Base-by-base conservation (phyloP, 225 moss, liverwort and hornwort genomes). In the Polytrichum formosum region DNA sequence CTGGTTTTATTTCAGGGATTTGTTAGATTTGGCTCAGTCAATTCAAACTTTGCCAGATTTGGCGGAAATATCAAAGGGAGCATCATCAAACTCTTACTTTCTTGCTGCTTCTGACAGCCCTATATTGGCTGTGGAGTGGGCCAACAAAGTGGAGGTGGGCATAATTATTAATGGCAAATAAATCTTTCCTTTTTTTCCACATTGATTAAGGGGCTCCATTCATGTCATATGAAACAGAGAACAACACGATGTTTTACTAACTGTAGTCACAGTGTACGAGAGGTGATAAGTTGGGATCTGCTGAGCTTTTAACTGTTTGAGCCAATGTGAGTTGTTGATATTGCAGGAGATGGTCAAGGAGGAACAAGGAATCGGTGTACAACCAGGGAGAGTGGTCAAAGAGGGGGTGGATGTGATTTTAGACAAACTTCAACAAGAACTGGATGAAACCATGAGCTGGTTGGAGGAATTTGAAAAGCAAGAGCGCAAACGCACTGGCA, bases 401-500 rank as follows among this genome's bases (percentile, higher is more conserved):
- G 65, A 63, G 69, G 90, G 90, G 46, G 75, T 78, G 53, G 90
- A 90, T 75, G 37, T 65, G 37, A 56, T 54, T 29, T 67, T 90
- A 70, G 90, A 90, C 76, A 55, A 66, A 73, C 81, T 85, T 73
- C 81, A 83, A 61, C 55, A 72, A 23, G 71, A 78, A 59, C 79
- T 90, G 65, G 77, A 72, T 56, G 75, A 79, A 59, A 80, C 65
- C 64, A 54, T 83, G 62, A 72, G 71, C 59, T 79, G 77, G 83
- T 78, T 90, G 66, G 73, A 77, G 61, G 77, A 64, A 9, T 88
- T 80, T 76, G 79, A 90, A 70, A 81, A 88, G 74, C 77, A 85
- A 80, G 88, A 90, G 74, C 81, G 87, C 71, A 64, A 70, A 54
- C 88, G 85, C 73, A 83, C 85, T 64, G 88, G 83, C 73, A 83